phyloP scores from a whole-genome alignment of 2,329 filamentous ascomycete species.

The Apiospora pterosperma region DNA sequence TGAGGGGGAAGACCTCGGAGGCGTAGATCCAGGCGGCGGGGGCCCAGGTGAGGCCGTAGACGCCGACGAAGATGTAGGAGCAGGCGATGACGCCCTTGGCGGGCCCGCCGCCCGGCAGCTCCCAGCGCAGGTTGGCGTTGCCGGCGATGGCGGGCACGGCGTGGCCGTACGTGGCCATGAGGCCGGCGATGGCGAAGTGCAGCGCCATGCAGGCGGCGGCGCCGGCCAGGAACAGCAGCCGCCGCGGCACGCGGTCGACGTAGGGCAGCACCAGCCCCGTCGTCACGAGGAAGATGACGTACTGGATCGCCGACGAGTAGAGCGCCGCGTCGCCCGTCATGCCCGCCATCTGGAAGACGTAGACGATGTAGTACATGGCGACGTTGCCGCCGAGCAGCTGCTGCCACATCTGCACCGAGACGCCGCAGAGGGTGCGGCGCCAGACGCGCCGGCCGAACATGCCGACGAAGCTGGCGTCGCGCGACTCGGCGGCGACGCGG shows the following conservation, averaged over 20 bases:
- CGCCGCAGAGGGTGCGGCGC: slow-evolving; percentile 47
- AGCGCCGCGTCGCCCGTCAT: slow-evolving; percentile 35
- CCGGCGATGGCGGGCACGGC: slow-evolving; percentile 39
- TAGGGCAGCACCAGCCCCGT: slow-evolving; percentile 46
- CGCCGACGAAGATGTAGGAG: slow-evolving; percentile 43
- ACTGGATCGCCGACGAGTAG: slow-evolving; percentile 51
- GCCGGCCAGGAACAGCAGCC: slow-evolving; percentile 42
- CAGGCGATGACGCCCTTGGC: slow-evolving; percentile 49
- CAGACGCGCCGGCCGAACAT: slow-evolving; percentile 46
- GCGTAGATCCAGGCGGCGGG: slow-evolving; percentile 15
- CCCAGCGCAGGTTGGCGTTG: slow-evolving; percentile 44
- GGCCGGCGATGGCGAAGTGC: slow-evolving; percentile 44
- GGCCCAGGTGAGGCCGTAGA: slow-evolving; percentile 28
- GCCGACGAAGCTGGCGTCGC: slow-evolving; percentile 35
- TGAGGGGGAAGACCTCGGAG: slow-evolving; percentile 23
- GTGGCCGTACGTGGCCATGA: slow-evolving; percentile 48
- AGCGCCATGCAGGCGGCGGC: slow-evolving; percentile 41
- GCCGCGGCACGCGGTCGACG: slow-evolving; percentile 47
- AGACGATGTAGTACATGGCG: slow-evolving; percentile 59
- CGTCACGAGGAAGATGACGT: slow-evolving; percentile 52
- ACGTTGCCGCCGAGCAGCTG: slow-evolving; percentile 56
- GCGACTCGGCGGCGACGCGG: slow-evolving; percentile 32
- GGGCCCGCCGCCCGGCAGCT: slow-evolving; percentile 30
- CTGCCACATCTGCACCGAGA: slow-evolving; percentile 54
- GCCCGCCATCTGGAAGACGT: slow-evolving; percentile 59